Percentiles rank a stretch among this genome's conserved stretches.
Conservation (phyloP, 192 early-diverging fungal species). For the Pecoramyces ruminantium region DNA sequence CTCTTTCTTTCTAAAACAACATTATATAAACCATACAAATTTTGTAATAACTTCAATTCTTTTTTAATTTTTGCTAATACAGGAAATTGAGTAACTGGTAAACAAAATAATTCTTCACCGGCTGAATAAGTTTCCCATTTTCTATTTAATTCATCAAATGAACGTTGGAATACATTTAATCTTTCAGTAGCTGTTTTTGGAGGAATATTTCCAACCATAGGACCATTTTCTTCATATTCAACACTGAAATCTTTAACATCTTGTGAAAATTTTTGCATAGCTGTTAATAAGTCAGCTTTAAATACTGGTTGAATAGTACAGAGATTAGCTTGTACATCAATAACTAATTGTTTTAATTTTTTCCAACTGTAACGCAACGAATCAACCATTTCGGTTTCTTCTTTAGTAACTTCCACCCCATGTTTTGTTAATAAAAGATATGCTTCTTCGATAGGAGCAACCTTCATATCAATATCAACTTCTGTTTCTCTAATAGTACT, state of each 20-base stretch:
- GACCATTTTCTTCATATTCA: slow-evolving; percentile 45
- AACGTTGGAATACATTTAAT: slow-evolving; percentile 43
- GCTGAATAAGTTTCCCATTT: slow-evolving; percentile 51
- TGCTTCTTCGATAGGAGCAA: slow-evolving; percentile 44
- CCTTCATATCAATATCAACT: slow-evolving; percentile 52
- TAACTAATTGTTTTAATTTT: slow-evolving; percentile 38
- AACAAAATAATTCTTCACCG: slow-evolving; percentile 40
- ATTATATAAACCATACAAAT: slow-evolving; percentile 46
- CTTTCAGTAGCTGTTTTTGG: slow-evolving; percentile 48
- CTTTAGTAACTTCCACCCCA: slow-evolving; percentile 35
- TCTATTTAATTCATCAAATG: slow-evolving; percentile 44
- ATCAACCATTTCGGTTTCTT: slow-evolving; percentile 53
- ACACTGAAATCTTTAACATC: slow-evolving; percentile 43
- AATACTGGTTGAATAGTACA: slow-evolving; percentile 45
- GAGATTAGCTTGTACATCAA: slow-evolving; percentile 40
- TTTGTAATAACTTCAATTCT: slow-evolving; percentile 42
- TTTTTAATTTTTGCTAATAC: slow-evolving; percentile 38
- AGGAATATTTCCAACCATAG: slow-evolving; percentile 43
- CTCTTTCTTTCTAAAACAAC: slow-evolving; percentile 38
- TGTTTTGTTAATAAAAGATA: slow-evolving; percentile 42
- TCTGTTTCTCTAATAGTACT: slow-evolving; percentile 41
- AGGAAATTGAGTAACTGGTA: slow-evolving; percentile 49
- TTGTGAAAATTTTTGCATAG: slow-evolving; percentile 35
- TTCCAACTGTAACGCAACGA: slow-evolving; percentile 51
- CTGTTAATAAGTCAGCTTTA: slow-evolving; percentile 32